phyloP scores from a whole-genome alignment of 352 stramenopile species.

The Phytopythium chamaehyphon region DNA sequence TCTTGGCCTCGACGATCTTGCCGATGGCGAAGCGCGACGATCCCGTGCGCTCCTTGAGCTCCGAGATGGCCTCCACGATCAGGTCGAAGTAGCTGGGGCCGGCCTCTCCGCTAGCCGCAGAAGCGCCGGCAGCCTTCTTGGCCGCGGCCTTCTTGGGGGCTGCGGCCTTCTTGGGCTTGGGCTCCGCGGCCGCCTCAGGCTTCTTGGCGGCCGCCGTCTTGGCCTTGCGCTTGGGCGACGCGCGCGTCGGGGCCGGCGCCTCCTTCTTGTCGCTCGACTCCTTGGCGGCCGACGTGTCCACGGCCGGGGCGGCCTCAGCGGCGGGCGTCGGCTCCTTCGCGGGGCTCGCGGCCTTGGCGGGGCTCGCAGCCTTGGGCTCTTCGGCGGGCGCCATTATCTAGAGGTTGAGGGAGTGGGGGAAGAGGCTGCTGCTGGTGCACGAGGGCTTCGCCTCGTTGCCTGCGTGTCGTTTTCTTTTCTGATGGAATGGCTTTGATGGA shows the following conservation, averaged over 20 bases:
- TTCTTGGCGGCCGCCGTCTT: conserved; percentile 53
- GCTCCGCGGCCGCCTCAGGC: conserved; percentile 4
- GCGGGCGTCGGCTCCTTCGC: conserved; percentile 19
- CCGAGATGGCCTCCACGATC: conserved; percentile 87
- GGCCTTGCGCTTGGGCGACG: conserved; percentile 52
- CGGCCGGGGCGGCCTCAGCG: conserved; percentile 12
- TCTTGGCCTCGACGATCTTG: conserved; percentile 87
- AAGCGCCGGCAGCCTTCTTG: conserved; percentile 31
- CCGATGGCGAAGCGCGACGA: conserved; percentile 89
- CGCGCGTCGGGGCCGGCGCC: conserved; percentile 28
- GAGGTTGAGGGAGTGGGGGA: background rate
- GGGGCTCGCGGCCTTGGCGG: conserved; percentile 29
- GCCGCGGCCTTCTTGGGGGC: conserved; percentile 21
- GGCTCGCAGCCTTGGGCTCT: conserved; percentile 50
- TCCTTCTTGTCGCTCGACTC: conserved; percentile 16
- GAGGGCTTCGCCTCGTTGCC: no score
- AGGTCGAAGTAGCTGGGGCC: conserved; percentile 86
- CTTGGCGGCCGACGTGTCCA: conserved; percentile 9
- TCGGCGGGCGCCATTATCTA: conserved; percentile 32
- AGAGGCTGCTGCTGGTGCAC: background rate
- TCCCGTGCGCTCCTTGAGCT: conserved; percentile 91
- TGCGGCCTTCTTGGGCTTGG: conserved; percentile 24
- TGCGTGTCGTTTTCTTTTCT: no score
- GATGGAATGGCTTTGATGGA: no score
- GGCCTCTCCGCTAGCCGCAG: conserved; percentile 19